Percentiles rank a stretch among this genome's conserved stretches.
Evolutionary conservation across 495 filamentous ascomycete species (phyloP).

Genomic region (Penicillium macrosclerotiorum): DNA sequence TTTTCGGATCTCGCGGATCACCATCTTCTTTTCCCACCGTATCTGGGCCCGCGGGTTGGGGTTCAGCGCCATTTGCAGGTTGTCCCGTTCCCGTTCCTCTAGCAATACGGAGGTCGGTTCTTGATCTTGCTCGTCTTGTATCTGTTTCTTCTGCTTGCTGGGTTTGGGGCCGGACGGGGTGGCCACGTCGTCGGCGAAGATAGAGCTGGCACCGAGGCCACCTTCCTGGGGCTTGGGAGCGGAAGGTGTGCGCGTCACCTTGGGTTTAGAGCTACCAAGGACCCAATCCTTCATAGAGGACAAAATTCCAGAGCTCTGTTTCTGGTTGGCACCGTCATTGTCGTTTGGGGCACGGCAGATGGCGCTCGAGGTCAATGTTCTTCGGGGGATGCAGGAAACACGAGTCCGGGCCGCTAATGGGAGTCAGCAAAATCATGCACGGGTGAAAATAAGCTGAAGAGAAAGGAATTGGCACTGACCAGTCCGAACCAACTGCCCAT

Average conservation of each 20-base stretch:
- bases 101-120: constrained; percentile 11
- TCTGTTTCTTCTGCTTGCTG: constrained; percentile 17
- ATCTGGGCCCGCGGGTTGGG: constrained; percentile 63
- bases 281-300: constrained; percentile 42
- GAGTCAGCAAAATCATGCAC: not conserved
- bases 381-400: constrained; percentile 38
- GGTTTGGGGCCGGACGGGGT: constrained; percentile 31
- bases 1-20: constrained; percentile 65
- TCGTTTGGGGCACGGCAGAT: constrained; percentile 31
- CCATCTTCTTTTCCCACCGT: constrained; percentile 80
- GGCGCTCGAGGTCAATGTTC: constrained; percentile 38
- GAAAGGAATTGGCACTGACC: constrained; percentile 26
- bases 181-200: constrained; percentile 41
- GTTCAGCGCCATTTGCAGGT: constrained; percentile 58
- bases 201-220: constrained; percentile 37
- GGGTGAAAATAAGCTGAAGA: not conserved
- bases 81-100: constrained; percentile 42
- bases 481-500: constrained; percentile 42
- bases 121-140: constrained; percentile 5
- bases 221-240: constrained; percentile 37
- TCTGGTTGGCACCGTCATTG: constrained; percentile 16
- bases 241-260: constrained; percentile 24
- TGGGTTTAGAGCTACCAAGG: constrained; percentile 33
- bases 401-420: constrained; percentile 33
- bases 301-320: constrained; percentile 5